Evolutionary conservation across 2,329 filamentous ascomycete species (phyloP), one percentile per base, ranked within the genome.

Genomic region (Trichoderma sp.): DNA sequence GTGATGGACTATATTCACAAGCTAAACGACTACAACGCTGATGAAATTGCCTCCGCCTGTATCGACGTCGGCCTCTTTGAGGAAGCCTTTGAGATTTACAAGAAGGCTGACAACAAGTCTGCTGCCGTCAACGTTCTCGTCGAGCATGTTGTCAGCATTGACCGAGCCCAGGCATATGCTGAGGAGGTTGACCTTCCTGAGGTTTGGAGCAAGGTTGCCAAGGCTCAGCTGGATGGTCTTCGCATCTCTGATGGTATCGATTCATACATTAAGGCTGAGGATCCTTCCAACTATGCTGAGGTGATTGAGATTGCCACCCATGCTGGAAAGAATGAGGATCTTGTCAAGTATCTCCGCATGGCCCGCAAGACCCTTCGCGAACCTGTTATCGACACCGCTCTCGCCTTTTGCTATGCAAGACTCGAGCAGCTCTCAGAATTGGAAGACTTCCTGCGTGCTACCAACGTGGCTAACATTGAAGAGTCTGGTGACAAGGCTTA

Each of bases 401-500:
- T 99, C 72, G 96, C 95, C 43, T 97, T 99, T 84, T 93, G 90
- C 83, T 97, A 90, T 79, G 96, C 96, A 67, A 91, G 96, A 69
- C 90, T 97, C 55, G 92, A 97, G 76, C 93, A 97, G 81, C 89
- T 99, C 18, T 83, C 90, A 60, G 96, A 99, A 79, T 89, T 99
- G 46, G 96, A 99, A 81, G 96, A 99, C 79, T 99, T 99, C 86
- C 84, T 99, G 70, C 91, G 93, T 69, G 89, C 89, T 32, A 94
- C 93, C 67, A 99, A 99, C 74, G 96, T 98, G 71, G 95, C 96
- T 65, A 94, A 99, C 79, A 87, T 98, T 66, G 96, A 99, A 79
- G 92, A 96, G 74, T 98, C 94, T 70, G 96, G 96, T 84, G 96
- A 99, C 86, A 97, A 97, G 85, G 95, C 96, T 26, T 98, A 97